Evolutionary conservation across 2,329 filamentous ascomycete genomes (phyloP).

Genomic region (Mycogone perniciosa): DNA sequence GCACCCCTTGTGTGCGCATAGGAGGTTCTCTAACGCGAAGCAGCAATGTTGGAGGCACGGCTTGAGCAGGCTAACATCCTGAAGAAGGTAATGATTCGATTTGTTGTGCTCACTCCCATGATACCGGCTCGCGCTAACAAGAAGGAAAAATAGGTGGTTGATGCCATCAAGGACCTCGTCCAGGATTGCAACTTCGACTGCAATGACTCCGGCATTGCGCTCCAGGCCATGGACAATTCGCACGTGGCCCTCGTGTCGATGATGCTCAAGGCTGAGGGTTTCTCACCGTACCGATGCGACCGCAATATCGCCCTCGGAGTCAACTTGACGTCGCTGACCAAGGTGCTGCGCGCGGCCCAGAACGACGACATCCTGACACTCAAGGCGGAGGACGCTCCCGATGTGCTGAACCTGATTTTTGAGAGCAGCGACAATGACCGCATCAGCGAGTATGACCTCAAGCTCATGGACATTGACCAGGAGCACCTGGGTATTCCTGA

Average conservation of each 20-base stretch:
- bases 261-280: slow-evolving; percentile 93
- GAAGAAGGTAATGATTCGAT: slow-evolving; percentile 67
- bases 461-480: slow-evolving; percentile 99
- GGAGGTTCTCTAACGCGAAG: not conserved
- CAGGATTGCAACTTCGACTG: slow-evolving; percentile 99
- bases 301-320: slow-evolving; percentile 97
- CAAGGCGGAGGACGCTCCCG: slow-evolving; percentile 95
- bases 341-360: slow-evolving; percentile 90
- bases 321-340: slow-evolving; percentile 93
- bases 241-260: slow-evolving; percentile 98
- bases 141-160: slow-evolving; percentile 67
- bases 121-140: slow-evolving; percentile 3
- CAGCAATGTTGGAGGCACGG: slow-evolving; percentile 88
- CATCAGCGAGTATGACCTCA: slow-evolving; percentile 98
- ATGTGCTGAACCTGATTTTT: slow-evolving; percentile 92
- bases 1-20: not conserved
- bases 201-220: slow-evolving; percentile 97
- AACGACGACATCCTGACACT: slow-evolving; percentile 91
- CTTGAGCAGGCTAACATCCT: slow-evolving; percentile 88
- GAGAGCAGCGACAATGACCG: slow-evolving; percentile 85
- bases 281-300: slow-evolving; percentile 94
- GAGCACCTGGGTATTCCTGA: slow-evolving; percentile 98
- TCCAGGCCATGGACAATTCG: slow-evolving; percentile 99
- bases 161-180: slow-evolving; percentile 98
- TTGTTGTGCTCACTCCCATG: not conserved